Evolutionary conservation across 208 protist genomes (phyloP).

Genomic region (Wallacemonas rigidus): DNA sequence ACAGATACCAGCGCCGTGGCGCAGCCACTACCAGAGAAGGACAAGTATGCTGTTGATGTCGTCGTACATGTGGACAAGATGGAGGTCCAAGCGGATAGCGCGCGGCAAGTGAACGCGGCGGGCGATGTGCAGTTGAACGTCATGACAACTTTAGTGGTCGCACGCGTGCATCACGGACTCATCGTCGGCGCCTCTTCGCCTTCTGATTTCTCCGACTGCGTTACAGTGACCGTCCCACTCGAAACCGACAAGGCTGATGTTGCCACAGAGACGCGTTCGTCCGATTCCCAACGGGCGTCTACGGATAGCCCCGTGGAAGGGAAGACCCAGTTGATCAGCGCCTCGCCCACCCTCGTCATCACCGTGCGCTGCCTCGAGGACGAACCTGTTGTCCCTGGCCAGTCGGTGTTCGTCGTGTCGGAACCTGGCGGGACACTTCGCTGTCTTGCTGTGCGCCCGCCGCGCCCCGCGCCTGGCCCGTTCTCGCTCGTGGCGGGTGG

Average conservation of each 20-base stretch:
- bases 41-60: conserved; percentile 1
- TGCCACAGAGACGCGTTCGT: no score
- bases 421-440: conserved; percentile 67
- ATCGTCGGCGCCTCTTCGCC: conserved; percentile 45
- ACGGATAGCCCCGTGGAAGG: neutral
- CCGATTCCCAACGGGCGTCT: no score
- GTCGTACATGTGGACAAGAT: conserved; percentile 47
- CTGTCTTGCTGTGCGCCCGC: conserved; percentile 46
- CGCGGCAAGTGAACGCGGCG: conserved; percentile 36
- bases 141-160: conserved; percentile 30
- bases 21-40: no score
- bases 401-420: conserved; percentile 57
- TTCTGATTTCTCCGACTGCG: conserved; percentile 39
- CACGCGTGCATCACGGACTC: conserved; percentile 51
- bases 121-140: conserved; percentile 55
- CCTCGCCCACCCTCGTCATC: conserved; percentile 26
- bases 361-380: conserved; percentile 65
- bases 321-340: neutral
- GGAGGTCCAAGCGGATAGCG: conserved; percentile 47
- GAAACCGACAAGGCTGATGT: neutral
- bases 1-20: neutral
- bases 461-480: conserved; percentile 16
- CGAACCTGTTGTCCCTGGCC: conserved; percentile 50
- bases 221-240: conserved; percentile 34
- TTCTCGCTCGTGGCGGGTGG: conserved; percentile 34